Base-by-base conservation (phyloP, 2,329 filamentous ascomycete genomes). In the Talaromyces sp. region DNA sequence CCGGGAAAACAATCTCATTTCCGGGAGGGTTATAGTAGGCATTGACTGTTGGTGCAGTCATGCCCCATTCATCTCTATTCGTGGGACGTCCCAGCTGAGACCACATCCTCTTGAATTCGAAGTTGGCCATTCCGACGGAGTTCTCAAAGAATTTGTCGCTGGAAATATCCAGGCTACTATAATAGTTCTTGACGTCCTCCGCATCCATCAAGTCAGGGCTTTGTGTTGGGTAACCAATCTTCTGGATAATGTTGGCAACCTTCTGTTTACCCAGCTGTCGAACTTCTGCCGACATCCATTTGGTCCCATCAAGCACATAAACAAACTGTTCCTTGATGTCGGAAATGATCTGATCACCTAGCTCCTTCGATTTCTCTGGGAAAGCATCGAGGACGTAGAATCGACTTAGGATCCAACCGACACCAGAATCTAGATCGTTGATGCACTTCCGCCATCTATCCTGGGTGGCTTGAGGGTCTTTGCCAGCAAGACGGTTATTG, bases 341-440 rank as follows among this genome's bases (percentile, higher is more conserved):
- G 10, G 84, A 84, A n/a, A 91, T 85, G 69, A 93, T 88, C 63
- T 87, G 83, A 65, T 91, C 87, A 17, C 88, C 88, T 54, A 90
- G 85, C 3, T 85, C 77, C 72, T 90, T 90, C 0, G 88, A 88
- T 22, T 86, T 84, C 13, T 88, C 83, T 0, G 88, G 86, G 71
- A 91, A 92, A 1, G 88, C 84, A 58, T 86, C 86, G 67, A 91
- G 85, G 1, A 91, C 82, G 68, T 88, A 92, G 78, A 91, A 91
- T 25, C 88, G 85, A 72, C 88, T 89, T 17, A 91, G 77, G 58
- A 90, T 88, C 88, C 89, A 91, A 2, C 85, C 85, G 25, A 91
- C 74, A 5, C 84, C 83, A 25, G 76, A 74, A 68, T 90, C 87
- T 5, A 89, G 82, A 38, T 83, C 81, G 7, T 73, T 73, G 31